phyloP scores from a whole-genome alignment of 2,329 filamentous ascomycete species.

The Akanthomyces dipterigenus region DNA sequence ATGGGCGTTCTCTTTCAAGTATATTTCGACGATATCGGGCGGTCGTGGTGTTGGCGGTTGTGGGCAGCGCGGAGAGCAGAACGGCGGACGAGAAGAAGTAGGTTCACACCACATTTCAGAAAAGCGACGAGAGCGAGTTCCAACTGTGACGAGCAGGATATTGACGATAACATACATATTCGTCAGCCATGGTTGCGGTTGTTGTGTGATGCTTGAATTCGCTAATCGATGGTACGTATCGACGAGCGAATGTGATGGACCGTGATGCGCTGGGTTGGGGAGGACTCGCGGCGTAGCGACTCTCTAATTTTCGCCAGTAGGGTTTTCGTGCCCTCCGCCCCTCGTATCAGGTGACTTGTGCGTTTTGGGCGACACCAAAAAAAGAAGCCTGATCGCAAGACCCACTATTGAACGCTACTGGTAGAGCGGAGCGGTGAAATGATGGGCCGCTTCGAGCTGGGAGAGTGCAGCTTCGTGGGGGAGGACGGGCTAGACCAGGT shows the following conservation, averaged over 20 bases:
- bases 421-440: background rate
- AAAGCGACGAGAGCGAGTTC: background rate
- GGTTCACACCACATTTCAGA: background rate
- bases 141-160: background rate
- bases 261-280: slow-evolving; percentile 25
- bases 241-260: slow-evolving; percentile 33
- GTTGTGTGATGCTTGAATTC: slow-evolving; percentile 34
- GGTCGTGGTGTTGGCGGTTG: background rate
- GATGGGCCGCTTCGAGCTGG: background rate
- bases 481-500: background rate
- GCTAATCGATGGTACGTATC: slow-evolving; percentile 36
- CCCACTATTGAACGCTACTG: no score
- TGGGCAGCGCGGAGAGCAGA: background rate
- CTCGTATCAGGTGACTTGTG: slow-evolving; percentile 27
- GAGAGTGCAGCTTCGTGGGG: background rate
- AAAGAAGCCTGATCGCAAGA: background rate
- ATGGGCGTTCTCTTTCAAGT: background rate
- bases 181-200: slow-evolving; percentile 73
- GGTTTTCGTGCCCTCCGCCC: slow-evolving; percentile 35
- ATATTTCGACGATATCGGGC: background rate
- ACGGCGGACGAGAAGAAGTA: background rate
- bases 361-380: background rate
- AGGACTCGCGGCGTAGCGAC: slow-evolving; percentile 9
- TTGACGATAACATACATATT: slow-evolving; percentile 63
- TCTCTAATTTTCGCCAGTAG: slow-evolving; percentile 30